These are phyloP conservation scores for Macrophomina tecta DNA, from an alignment of 2,329 filamentous ascomycete genomes.

Conservation along the genomic window DNA sequence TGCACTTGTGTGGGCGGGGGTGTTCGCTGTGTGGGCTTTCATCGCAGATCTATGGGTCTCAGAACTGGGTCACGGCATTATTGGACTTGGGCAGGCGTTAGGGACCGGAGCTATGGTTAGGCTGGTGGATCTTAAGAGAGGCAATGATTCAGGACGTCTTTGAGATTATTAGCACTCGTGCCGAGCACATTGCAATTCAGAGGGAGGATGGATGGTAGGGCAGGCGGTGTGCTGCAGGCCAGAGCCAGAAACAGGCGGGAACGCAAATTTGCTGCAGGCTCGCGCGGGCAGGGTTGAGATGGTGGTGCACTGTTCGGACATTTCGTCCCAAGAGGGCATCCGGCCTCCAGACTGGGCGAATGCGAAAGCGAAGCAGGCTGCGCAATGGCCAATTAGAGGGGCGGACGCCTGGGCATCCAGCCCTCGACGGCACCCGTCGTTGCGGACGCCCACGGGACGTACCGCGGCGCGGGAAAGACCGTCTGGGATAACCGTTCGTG, in stretches of 20 bases:
- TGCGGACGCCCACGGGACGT: constrained; percentile 23
- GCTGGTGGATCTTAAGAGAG: constrained; percentile 14
- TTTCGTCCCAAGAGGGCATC: constrained; percentile 13
- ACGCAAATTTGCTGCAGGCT: constrained; percentile 18
- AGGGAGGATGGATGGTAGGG: not conserved
- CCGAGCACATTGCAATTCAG: not conserved
- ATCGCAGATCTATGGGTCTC: constrained; percentile 23
- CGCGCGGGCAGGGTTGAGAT: constrained; percentile 15
- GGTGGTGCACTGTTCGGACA: constrained; percentile 17
- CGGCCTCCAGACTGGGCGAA: constrained; percentile 4
- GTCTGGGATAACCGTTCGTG: constrained; percentile 21
- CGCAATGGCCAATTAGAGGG: constrained; percentile 18
- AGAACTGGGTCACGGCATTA: constrained; percentile 11
- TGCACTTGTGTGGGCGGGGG: constrained; percentile 11
- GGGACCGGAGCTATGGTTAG: constrained; percentile 17
- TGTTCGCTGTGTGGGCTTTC: constrained; percentile 17
- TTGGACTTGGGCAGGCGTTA: constrained; percentile 16
- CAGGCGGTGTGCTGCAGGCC: not conserved
- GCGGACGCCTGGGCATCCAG: not conserved
- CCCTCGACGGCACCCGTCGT: constrained; percentile 16
- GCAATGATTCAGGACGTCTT: constrained; percentile 18
- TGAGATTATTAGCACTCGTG: not conserved
- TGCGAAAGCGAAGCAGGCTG: constrained; percentile 6
- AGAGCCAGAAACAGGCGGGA: not conserved
- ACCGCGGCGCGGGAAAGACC: constrained; percentile 26